These are phyloP conservation scores for Viridothelium virens DNA, from an alignment of 495 filamentous ascomycete species.

Conservation along the genomic window DNA sequence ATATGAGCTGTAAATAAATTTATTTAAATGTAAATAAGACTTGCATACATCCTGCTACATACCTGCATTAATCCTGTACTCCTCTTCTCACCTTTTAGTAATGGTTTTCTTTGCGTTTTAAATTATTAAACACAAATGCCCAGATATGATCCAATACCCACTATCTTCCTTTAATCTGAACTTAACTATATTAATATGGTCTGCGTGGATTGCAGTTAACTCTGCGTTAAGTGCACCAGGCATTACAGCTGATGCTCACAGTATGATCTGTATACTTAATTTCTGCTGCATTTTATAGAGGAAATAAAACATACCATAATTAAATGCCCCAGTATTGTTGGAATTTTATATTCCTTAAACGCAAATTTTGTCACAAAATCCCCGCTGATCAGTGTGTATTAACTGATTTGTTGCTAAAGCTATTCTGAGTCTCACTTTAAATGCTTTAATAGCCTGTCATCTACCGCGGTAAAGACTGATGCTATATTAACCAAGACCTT, in stretches of 20 bases:
- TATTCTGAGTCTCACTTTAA: constrained; percentile 34
- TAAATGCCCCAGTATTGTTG: constrained; percentile 23
- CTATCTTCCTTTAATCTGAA: constrained; percentile 27
- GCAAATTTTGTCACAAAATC: neutral
- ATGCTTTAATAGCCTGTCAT: constrained; percentile 27
- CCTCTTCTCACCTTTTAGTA: neutral
- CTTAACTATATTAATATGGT: constrained; percentile 38
- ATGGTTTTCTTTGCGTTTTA: constrained; percentile 16
- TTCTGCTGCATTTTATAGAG: constrained; percentile 3
- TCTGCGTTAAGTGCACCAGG: constrained; percentile 27
- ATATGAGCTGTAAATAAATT: constrained; percentile 17
- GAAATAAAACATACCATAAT: constrained; percentile 24
- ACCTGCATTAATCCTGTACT: neutral
- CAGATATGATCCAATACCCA: constrained; percentile 29
- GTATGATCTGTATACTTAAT: constrained; percentile 30
- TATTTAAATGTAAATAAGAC: neutral
- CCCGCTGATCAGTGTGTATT: constrained; percentile 23
- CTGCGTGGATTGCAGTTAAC: constrained; percentile 32
- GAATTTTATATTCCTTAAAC: neutral
- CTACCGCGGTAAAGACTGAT: constrained; percentile 30
- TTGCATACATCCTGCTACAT: neutral
- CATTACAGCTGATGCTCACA: constrained; percentile 35
- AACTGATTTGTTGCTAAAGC: constrained; percentile 31
- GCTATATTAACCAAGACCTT: constrained; percentile 31
- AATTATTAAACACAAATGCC: constrained; percentile 27